phyloP scores from a whole-genome alignment of 129 eudicot species.

The Chrysanthemum makinoi region DNA sequence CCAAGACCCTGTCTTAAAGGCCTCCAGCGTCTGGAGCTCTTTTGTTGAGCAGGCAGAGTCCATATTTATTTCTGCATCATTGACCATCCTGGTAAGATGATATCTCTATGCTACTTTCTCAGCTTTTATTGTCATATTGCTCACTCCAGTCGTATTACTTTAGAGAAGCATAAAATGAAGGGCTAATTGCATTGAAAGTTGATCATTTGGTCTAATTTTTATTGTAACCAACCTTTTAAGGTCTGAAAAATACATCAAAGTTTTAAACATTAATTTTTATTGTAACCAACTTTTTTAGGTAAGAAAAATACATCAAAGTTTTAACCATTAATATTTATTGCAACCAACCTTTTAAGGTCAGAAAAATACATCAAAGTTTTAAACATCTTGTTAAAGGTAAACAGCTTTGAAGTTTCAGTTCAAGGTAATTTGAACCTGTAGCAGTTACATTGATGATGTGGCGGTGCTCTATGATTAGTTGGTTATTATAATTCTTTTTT shows the following conservation, averaged over 20 bases:
- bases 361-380: not conserved
- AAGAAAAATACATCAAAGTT: not conserved
- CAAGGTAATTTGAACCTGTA: not conserved
- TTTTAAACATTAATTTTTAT: not conserved
- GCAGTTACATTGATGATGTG: too few species aligned
- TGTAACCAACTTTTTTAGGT: not conserved
- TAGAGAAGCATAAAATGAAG: too few species aligned
- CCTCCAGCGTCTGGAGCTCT: constrained; percentile 73
- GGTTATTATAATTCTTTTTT: too few species aligned
- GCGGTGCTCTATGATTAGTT: too few species aligned
- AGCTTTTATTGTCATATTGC: not conserved
- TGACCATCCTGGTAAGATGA: constrained; percentile 73
- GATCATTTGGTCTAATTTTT: not conserved
- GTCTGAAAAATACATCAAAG: not conserved
- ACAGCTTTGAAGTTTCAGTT: not conserved
- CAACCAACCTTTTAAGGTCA: not conserved
- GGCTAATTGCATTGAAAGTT: too few species aligned
- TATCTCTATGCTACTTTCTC: constrained; percentile 11
- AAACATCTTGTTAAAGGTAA: not conserved
- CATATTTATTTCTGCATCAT: constrained; percentile 54
- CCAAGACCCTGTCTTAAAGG: constrained; percentile 29
- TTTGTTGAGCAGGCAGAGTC: constrained; percentile 84
- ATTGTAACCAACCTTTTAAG: not conserved
- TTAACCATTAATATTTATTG: not conserved
- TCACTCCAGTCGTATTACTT: too few species aligned